A percentile compares a stretch with the other conserved stretches of the same genome.
These are phyloP conservation scores for Monosporascus sp. DNA, from an alignment of 2,329 filamentous ascomycete genomes.

Conservation along the genomic window DNA sequence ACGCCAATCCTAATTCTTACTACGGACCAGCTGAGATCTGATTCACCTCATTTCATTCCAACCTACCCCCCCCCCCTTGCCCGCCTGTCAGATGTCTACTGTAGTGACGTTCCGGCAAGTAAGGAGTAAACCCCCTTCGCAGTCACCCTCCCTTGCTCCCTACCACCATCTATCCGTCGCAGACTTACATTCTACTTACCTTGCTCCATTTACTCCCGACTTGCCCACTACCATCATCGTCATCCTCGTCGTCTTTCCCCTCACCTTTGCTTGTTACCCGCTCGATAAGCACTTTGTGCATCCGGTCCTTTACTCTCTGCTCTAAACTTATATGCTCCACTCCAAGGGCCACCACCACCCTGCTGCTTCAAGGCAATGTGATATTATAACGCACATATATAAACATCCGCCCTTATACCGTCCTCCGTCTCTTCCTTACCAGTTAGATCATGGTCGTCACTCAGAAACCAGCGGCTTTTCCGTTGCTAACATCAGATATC, in stretches of 20 bases:
- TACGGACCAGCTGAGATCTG: not conserved
- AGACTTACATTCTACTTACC: not conserved
- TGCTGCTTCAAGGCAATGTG: not conserved
- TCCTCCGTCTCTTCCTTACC: not conserved
- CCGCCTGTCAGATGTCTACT: not conserved
- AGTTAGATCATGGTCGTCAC: constrained; percentile 17
- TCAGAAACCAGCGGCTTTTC: constrained; percentile 15
- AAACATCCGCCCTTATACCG: not conserved
- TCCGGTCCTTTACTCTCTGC: not conserved
- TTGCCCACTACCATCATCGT: not conserved
- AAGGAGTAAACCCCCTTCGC: not conserved
- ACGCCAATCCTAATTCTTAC: not conserved
- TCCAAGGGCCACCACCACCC: too few relatives aligned
- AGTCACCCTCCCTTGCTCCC: not conserved
- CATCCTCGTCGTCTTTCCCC: not conserved
- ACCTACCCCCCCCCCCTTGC: not conserved
- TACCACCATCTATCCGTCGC: not conserved
- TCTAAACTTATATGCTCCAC: not conserved
- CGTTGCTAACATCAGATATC: constrained; percentile 36
- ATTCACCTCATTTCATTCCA: not conserved
- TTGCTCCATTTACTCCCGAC: not conserved
- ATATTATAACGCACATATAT: not conserved
- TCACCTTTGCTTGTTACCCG: not conserved
- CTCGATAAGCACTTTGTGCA: not conserved
- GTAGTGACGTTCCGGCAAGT: not conserved